Conservation (phyloP, 2,329 filamentous ascomycete genomes). For the Teratosphaeria epicoccoides region DNA sequence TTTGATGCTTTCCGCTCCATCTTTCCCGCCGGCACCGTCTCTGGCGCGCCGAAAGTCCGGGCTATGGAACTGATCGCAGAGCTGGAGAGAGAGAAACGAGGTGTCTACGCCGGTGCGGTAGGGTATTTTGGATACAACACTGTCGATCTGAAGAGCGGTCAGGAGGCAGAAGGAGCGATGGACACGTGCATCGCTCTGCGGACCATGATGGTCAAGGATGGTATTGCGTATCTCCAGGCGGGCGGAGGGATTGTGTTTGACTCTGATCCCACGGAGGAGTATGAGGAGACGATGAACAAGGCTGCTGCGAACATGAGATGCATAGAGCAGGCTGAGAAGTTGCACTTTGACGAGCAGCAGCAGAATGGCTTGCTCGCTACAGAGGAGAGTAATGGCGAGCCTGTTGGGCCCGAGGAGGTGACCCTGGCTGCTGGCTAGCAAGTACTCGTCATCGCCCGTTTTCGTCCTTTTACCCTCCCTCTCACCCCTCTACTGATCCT, state of each 20-base stretch:
- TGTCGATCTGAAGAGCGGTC: conserved; percentile 46
- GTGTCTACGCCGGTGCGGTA: conserved; percentile 89
- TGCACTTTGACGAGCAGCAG: conserved; percentile 1
- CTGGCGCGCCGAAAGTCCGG: conserved; percentile 86
- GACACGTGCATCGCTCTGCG: conserved; percentile 74
- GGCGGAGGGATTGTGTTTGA: conserved; percentile 90
- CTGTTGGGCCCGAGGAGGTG: not conserved
- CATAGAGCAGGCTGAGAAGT: conserved; percentile 70
- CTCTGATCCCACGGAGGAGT: conserved; percentile 82
- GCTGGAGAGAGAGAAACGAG: conserved; percentile 84
- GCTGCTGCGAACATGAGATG: conserved; percentile 79
- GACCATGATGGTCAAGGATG: conserved; percentile 91
- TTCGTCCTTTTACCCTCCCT: no score
- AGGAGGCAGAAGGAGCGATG: conserved; percentile 70
- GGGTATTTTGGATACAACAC: conserved; percentile 89
- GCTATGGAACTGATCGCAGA: conserved; percentile 97
- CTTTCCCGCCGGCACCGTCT: conserved; percentile 93
- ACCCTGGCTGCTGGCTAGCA: not conserved
- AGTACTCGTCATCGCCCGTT: not conserved
- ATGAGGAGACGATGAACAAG: conserved; percentile 96
- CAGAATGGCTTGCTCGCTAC: not conserved
- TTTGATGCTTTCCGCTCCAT: conserved; percentile 93
- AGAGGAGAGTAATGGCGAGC: not conserved
- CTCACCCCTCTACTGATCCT: not conserved
- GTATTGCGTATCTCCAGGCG: conserved; percentile 79